Evolutionary conservation across 2,329 filamentous ascomycete species (phyloP).

Genomic region (Pseudocercospora macadamiae): DNA sequence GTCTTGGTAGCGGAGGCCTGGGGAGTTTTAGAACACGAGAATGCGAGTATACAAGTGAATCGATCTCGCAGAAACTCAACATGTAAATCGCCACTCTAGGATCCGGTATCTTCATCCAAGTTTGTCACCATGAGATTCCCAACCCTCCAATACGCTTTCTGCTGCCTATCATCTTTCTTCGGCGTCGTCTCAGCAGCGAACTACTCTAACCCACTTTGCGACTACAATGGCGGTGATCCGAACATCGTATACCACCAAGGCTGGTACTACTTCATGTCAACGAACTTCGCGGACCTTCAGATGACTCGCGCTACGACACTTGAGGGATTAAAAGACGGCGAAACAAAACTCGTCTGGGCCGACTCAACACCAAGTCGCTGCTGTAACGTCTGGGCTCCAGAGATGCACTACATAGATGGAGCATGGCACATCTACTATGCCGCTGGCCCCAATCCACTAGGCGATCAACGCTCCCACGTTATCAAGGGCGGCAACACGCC

Average conservation of each 20-base stretch:
- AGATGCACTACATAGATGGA: constrained; percentile 55
- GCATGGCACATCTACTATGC: constrained; percentile 63
- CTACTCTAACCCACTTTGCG: constrained; percentile 58
- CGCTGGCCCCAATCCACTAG: constrained; percentile 50
- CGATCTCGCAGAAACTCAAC: neutral
- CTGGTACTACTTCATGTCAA: constrained; percentile 62
- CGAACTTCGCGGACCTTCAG: constrained; percentile 59
- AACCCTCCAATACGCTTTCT: neutral
- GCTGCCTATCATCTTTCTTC: neutral
- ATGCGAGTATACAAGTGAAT: neutral
- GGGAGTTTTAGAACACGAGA: neutral
- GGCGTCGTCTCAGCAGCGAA: constrained; percentile 20
- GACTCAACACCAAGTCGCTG: constrained; percentile 52
- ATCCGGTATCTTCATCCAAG: neutral
- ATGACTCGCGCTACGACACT: constrained; percentile 59
- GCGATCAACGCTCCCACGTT: constrained; percentile 56
- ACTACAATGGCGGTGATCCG: constrained; percentile 56
- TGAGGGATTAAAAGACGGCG: constrained; percentile 58
- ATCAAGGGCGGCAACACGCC: constrained; percentile 55
- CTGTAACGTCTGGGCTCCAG: constrained; percentile 61
- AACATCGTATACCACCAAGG: constrained; percentile 57
- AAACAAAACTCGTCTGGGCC: constrained; percentile 55
- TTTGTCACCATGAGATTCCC: constrained; percentile 5
- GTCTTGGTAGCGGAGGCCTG: constrained; percentile 10
- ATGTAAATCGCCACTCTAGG: neutral